A percentile compares a stretch with the other conserved stretches of the same genome.
phyloP scores from a whole-genome alignment of 306 rosid genomes.

The Spatholobus suberectus region DNA sequence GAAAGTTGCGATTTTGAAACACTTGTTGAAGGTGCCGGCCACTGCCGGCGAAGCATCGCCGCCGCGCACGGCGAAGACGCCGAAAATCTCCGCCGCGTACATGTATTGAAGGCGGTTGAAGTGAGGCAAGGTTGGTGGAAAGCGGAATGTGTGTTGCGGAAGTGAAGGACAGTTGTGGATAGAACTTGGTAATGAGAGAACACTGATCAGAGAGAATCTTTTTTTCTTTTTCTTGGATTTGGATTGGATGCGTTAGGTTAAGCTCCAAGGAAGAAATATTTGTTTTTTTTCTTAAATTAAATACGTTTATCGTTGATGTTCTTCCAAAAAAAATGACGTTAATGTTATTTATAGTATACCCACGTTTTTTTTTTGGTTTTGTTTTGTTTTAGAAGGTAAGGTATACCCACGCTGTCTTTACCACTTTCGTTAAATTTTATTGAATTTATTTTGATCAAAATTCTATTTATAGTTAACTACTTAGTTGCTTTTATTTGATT shows the following conservation, averaged over 20 bases:
- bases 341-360: neutral
- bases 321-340: no score
- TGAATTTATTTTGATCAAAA: neutral
- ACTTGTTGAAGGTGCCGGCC: constrained; percentile 22
- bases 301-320: no score
- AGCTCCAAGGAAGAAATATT: neutral
- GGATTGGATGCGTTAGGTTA: neutral
- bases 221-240: neutral
- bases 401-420: no score
- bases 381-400: no score
- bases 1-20: constrained; percentile 38
- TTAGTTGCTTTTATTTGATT: neutral
- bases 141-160: neutral
- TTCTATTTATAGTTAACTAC: neutral
- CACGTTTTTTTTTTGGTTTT: no score
- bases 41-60: constrained; percentile 38
- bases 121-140: neutral
- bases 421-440: neutral
- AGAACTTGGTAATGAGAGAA: neutral
- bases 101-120: constrained; percentile 29
- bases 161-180: neutral
- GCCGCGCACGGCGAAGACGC: constrained; percentile 39
- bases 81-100: constrained; percentile 47
- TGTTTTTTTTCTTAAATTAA: neutral
- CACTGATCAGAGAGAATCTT: neutral